phyloP scores from a whole-genome alignment of 257 asterid genomes.

The Ehretia macrophylla region DNA sequence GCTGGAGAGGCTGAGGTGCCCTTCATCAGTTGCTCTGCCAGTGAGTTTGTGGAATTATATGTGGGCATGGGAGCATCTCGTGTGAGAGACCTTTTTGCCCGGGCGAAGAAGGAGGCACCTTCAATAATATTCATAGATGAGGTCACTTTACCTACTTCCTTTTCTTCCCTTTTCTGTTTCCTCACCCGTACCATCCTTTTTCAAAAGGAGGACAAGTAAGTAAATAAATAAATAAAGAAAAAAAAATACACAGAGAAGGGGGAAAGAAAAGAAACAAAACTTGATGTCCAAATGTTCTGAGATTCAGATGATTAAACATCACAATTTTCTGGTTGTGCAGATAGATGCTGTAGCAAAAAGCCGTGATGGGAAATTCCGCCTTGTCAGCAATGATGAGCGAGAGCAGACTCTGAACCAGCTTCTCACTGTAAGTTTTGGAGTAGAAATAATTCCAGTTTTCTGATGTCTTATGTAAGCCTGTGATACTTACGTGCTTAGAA shows the following conservation, averaged over 20 bases:
- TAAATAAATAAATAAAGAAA: background rate
- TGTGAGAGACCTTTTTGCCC: slow-evolving; percentile 95
- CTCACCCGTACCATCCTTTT: background rate
- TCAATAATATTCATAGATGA: slow-evolving; percentile 97
- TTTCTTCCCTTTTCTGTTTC: background rate
- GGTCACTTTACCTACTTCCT: slow-evolving; percentile 37
- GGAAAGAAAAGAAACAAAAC: background rate
- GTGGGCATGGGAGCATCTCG: slow-evolving; percentile 99
- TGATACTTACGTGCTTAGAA: slow-evolving; percentile 24
- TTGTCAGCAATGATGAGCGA: slow-evolving; percentile 96
- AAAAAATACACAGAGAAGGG: no score
- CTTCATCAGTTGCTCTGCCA: slow-evolving; percentile 97
- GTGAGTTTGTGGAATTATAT: slow-evolving; percentile 96
- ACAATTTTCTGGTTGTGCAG: slow-evolving; percentile 39
- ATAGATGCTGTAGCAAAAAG: slow-evolving; percentile 99
- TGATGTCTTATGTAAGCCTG: slow-evolving; percentile 9
- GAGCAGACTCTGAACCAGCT: slow-evolving; percentile 97
- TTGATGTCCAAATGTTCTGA: slow-evolving; percentile 5
- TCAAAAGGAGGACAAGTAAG: background rate
- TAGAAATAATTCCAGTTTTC: slow-evolving; percentile 5
- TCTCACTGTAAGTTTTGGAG: slow-evolving; percentile 69
- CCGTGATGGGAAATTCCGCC: slow-evolving; percentile 92
- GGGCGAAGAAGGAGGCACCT: slow-evolving; percentile 99
- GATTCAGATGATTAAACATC: slow-evolving; percentile 18
- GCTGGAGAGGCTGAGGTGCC: slow-evolving; percentile 99